Base-by-base conservation (phyloP, 208 protist species). In the Acanthamoeba lenticulata region DNA sequence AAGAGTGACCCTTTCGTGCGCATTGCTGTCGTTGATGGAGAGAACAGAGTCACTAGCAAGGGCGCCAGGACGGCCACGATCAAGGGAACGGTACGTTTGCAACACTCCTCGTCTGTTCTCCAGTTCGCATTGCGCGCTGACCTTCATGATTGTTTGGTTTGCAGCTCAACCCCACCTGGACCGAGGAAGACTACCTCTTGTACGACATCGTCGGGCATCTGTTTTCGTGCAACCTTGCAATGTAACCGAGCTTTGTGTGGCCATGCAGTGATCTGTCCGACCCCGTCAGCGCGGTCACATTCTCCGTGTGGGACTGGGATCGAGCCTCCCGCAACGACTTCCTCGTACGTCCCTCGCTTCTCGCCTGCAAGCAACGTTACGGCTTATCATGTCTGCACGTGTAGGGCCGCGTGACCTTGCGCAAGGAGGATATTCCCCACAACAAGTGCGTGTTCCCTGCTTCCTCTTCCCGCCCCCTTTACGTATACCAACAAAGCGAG, bases 1-100 rank as follows among this genome's bases (percentile, higher is more conserved):
- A 83, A 83, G 74, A 83, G 74, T 40, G 74, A 83, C 32, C 74
- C 74, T 40, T 83, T 83, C n/a, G 74, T 83, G 1, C 74, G 74
- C 42, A 40, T 83, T 5, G 45, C 74, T 15, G 15, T 52, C 7
- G 1, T 83, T 15, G 74, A 83, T 21, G 27, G 49, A 24, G 29
- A 83, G 7, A 55, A 83, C 74, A 83, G 49, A 11, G 74, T 83
- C 27, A 32, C 74, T 19, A 11, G 74, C 42, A 83, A 83, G 74
- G 49, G 74, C 42, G 74, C 38, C 40, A 83, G 49, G 42, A 83
- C 74, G 4, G 74, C 21, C 24, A 83, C 15, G 15, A 52, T 44
- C 42, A 55, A 44, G 40, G 2, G 24, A 13, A 83, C 74, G 13
- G 74, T 83, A 72, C 27, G 9, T 67, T 7, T 21, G 6, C 9